These are phyloP conservation scores for Cercis canadensis DNA, from an alignment of 306 rosid species.

Conservation along the genomic window DNA sequence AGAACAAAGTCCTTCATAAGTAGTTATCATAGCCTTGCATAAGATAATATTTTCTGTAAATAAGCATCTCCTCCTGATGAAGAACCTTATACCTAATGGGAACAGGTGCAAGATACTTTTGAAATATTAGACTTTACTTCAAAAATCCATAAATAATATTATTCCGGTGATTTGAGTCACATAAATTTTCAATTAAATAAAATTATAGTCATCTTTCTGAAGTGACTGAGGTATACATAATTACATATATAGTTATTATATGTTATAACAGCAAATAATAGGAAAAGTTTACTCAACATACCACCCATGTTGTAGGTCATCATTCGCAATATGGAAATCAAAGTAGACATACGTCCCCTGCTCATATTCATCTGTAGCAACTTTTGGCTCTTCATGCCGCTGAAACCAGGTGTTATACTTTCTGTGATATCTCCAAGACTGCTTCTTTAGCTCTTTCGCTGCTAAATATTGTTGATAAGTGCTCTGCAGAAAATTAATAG, in stretches of 20 bases:
- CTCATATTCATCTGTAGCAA: conserved; percentile 97
- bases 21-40: neutral
- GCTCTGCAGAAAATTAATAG: conserved; percentile 61
- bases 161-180: no score
- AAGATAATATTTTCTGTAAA: neutral
- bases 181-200: no score
- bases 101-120: neutral
- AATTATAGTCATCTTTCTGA: neutral
- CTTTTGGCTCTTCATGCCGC: conserved; percentile 97
- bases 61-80: neutral
- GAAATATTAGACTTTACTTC: neutral
- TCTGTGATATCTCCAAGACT: conserved; percentile 98
- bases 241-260: conserved; percentile 8
- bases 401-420: conserved; percentile 97
- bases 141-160: no score
- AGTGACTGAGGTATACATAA: neutral
- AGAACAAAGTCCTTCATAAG: neutral
- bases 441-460: conserved; percentile 98
- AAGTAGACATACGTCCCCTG: conserved; percentile 96
- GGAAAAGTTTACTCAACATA: conserved; percentile 41
- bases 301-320: conserved; percentile 96
- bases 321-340: conserved; percentile 87
- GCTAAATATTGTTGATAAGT: conserved; percentile 96
- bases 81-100: no score
- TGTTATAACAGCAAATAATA: conserved; percentile 21